phyloP scores from a whole-genome alignment of 495 filamentous ascomycete species.

The Trypethelium eluteriae region DNA sequence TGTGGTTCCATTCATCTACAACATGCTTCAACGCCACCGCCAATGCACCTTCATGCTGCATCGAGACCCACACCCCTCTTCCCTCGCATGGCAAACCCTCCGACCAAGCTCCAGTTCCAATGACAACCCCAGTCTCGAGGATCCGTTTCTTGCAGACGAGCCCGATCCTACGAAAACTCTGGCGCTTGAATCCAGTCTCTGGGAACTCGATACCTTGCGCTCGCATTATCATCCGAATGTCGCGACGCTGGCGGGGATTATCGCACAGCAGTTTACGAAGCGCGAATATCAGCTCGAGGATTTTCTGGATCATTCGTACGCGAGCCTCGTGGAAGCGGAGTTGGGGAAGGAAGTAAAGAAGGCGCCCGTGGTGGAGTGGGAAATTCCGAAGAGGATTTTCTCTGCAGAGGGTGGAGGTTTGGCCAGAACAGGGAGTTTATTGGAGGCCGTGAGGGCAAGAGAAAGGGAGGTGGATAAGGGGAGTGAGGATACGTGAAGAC shows the following conservation, averaged over 20 bases:
- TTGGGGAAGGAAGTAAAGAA: constrained; percentile 76
- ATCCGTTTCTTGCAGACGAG: constrained; percentile 71
- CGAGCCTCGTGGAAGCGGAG: constrained; percentile 71
- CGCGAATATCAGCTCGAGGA: constrained; percentile 86
- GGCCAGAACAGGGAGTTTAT: constrained; percentile 29
- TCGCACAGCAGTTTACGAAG: constrained; percentile 97
- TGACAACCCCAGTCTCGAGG: constrained; percentile 60
- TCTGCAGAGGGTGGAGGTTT: constrained; percentile 44
- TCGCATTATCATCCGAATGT: constrained; percentile 97
- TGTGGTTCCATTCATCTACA: constrained; percentile 90
- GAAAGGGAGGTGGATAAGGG: neutral
- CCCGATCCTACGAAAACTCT: constrained; percentile 73
- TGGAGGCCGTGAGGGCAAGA: constrained; percentile 16
- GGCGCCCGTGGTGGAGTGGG: constrained; percentile 78
- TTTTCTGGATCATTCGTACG: constrained; percentile 90
- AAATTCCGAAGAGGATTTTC: constrained; percentile 88
- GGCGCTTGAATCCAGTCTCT: constrained; percentile 86
- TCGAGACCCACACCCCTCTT: constrained; percentile 43
- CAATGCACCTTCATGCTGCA: constrained; percentile 94
- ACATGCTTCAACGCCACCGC: constrained; percentile 83
- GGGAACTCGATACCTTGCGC: constrained; percentile 87
- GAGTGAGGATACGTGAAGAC: too few relatives aligned
- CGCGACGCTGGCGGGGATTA: constrained; percentile 83
- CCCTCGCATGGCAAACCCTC: constrained; percentile 15
- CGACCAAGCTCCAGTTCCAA: constrained; percentile 3